A percentile compares a stretch with the other conserved stretches of the same genome.
These are phyloP conservation scores for Colletotrichum graminicola DNA, from an alignment of 2,329 filamentous ascomycete genomes.

Conservation along the genomic window DNA sequence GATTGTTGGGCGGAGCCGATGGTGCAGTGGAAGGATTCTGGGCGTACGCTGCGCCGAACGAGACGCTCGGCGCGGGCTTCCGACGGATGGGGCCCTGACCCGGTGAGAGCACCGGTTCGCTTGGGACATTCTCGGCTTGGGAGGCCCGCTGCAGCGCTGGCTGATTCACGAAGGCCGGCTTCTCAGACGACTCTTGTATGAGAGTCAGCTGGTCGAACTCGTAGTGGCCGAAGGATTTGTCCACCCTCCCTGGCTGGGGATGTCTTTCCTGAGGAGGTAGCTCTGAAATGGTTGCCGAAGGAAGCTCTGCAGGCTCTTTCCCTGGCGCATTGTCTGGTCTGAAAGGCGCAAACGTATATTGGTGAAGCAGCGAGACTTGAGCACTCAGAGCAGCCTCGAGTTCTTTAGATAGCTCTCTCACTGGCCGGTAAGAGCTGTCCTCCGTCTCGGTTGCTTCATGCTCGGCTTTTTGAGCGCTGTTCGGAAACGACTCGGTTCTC, in stretches of 20 bases:
- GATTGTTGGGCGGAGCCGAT: conserved; percentile 18
- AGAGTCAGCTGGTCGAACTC: conserved; percentile 31
- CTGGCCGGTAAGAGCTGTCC: conserved; percentile 15
- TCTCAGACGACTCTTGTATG: conserved; percentile 13
- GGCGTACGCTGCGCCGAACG: conserved; percentile 30
- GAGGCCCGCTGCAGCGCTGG: conserved; percentile 26
- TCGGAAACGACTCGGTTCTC: conserved; percentile 18
- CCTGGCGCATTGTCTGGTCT: conserved; percentile 25
- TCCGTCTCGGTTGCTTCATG: neutral
- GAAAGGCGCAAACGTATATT: conserved; percentile 19
- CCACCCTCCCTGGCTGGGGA: conserved; percentile 25
- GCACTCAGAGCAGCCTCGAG: conserved; percentile 30
- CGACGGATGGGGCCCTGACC: conserved; percentile 35
- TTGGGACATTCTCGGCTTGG: conserved; percentile 12
- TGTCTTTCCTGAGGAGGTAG: conserved; percentile 34
- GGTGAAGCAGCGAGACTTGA: conserved; percentile 30
- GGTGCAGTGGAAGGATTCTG: conserved; percentile 23
- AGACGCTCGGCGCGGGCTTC: conserved; percentile 29
- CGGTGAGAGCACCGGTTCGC: conserved; percentile 29
- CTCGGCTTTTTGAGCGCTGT: conserved; percentile 15
- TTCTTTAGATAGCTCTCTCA: conserved; percentile 19
- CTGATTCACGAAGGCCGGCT: conserved; percentile 17
- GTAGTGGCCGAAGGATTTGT: conserved; percentile 23
- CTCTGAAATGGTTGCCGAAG: conserved; percentile 23
- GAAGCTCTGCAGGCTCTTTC: conserved; percentile 13